Evolutionary conservation across 2,329 filamentous ascomycete species (phyloP), one percentile per base, ranked within the genome.

Genomic region (Polychaeton citri): DNA sequence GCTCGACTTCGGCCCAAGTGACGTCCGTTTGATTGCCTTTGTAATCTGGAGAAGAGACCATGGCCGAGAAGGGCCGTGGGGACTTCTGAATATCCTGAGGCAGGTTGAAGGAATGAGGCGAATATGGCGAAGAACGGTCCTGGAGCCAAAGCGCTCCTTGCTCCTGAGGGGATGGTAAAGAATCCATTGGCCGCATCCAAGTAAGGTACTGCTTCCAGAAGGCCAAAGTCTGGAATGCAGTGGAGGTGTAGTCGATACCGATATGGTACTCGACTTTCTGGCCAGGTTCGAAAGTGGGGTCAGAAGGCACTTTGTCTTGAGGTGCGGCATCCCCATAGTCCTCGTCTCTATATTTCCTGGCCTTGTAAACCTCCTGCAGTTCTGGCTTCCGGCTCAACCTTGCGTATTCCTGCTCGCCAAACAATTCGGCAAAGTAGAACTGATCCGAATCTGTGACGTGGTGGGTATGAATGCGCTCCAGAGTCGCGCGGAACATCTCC

Each of bases 391-490:
- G 21, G 17, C 60, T 43, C 36, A 69, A 59, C 21, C 69, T 58
- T 31, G 64, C 48, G 33, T 64, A 64, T 48, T 73, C 69, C 47
- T 74, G 71, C 31, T 66, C 61, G 16, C 64, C 68, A 38, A 64
- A 72, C 28, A 74, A 62, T 38, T 67, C 61, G 4, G 65, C 60
- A 35, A 74, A 61, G n/a, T 64, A 62, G 40, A 60, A 54, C 45
- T 68, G 60, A 43, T 69, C 65, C 5, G 47, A 51, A 19, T 55
- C 52, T 12, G 47, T 46, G 10, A 35, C 40, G 24, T 45, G 52
- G 42, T 52, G 57, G 38, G 39, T 54, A 44, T 47, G 48, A 12
- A 62, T 57, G 13, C 57, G 57, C 24, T 50, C 41, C 20, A 65
- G 41, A 3, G 64, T 60, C 12, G 59, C 55, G 10, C 59, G 54